phyloP scores from a whole-genome alignment of 23 red algal species.

The Gracilaria vermiculophylla region DNA sequence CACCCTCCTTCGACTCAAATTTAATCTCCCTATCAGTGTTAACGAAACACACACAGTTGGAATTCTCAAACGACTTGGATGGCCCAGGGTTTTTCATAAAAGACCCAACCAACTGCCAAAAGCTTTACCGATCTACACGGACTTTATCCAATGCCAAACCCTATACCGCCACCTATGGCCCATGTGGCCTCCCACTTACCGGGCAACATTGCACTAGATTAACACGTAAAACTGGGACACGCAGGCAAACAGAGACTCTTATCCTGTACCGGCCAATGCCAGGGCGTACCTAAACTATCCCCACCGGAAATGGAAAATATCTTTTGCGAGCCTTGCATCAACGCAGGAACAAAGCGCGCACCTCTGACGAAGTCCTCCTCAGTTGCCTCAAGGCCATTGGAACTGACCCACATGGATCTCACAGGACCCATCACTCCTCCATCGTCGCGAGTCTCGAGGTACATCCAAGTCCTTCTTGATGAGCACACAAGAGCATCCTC shows the following conservation, averaged over 20 bases:
- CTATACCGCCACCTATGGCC: no score
- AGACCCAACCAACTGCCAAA: no score
- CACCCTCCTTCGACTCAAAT: background rate
- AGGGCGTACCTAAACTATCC: background rate
- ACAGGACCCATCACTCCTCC: background rate
- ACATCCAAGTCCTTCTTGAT: slow-evolving; percentile 12
- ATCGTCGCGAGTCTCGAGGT: background rate
- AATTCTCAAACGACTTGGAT: no score
- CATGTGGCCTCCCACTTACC: no score
- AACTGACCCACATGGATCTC: background rate
- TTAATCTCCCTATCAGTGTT: background rate
- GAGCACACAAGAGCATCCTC: background rate
- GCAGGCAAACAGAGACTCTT: background rate
- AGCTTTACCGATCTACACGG: no score
- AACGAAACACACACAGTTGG: no score
- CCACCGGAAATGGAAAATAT: background rate
- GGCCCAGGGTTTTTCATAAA: no score
- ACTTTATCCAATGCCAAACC: no score
- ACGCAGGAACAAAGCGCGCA: background rate
- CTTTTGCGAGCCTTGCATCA: background rate
- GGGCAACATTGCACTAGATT: background rate
- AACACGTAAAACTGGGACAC: background rate
- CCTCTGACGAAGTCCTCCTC: background rate
- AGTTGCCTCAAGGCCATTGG: background rate
- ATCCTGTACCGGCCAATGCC: background rate